These are phyloP conservation scores for Trichoderma simmonsii DNA, from an alignment of 2,329 filamentous ascomycete genomes.

Conservation along the genomic window DNA sequence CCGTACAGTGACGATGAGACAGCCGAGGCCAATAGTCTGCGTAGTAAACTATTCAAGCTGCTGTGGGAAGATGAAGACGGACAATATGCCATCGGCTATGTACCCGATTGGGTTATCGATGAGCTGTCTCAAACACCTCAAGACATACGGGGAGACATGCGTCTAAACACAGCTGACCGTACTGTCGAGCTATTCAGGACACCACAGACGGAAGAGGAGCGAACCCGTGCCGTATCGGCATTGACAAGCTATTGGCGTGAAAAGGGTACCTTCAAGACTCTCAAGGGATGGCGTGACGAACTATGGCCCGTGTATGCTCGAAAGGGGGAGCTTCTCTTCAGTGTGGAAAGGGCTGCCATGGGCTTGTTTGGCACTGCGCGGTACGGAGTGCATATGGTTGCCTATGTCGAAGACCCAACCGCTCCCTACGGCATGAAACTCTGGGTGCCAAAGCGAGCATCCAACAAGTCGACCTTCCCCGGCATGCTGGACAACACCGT, in stretches of 20 bases:
- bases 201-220: constrained; percentile 56
- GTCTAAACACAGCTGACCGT: constrained; percentile 55
- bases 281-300: constrained; percentile 78
- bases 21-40: constrained; percentile 52
- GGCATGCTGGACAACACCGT: constrained; percentile 96
- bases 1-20: constrained; percentile 65
- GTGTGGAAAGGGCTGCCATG: constrained; percentile 72
- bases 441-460: constrained; percentile 78
- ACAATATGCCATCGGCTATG: constrained; percentile 60
- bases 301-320: constrained; percentile 73
- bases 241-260: constrained; percentile 67
- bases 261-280: constrained; percentile 68
- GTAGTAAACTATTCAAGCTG: constrained; percentile 64
- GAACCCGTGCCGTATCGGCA: constrained; percentile 53
- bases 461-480: constrained; percentile 79
- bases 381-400: constrained; percentile 80
- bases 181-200: constrained; percentile 60
- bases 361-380: constrained; percentile 72
- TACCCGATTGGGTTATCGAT: constrained; percentile 50
- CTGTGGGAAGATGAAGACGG: constrained; percentile 62
- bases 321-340: constrained; percentile 62
- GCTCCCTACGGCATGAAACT: constrained; percentile 61
- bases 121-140: constrained; percentile 48
- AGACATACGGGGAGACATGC: constrained; percentile 55
- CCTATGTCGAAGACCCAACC: constrained; percentile 52